Evolutionary conservation across 176 grass and related monocot species (phyloP).

Genomic region (Areca catechu): DNA sequence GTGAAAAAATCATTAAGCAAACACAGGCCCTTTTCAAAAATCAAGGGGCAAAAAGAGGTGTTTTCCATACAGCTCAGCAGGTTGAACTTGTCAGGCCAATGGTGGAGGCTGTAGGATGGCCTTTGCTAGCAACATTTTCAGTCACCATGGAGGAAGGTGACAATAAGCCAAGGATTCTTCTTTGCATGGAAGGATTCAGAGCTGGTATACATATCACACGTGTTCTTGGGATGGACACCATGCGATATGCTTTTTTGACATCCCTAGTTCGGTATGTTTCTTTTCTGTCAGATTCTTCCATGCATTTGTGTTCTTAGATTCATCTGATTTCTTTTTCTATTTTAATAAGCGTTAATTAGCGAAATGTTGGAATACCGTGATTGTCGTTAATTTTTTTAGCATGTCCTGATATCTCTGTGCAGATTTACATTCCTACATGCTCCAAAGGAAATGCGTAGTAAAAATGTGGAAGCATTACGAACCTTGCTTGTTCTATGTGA

Average conservation of each 20-base stretch:
- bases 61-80: constrained; percentile 83
- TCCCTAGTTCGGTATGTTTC: constrained; percentile 72
- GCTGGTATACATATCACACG: constrained; percentile 94
- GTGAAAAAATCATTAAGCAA: constrained; percentile 80
- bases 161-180: constrained; percentile 80
- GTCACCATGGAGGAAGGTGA: constrained; percentile 99
- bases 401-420: constrained; percentile 14
- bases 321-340: neutral
- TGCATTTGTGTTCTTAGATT: no score
- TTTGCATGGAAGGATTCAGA: constrained; percentile 98
- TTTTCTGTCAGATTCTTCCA: no score
- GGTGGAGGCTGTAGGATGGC: constrained; percentile 98
- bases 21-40: constrained; percentile 86
- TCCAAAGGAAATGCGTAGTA: constrained; percentile 97
- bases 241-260: constrained; percentile 99
- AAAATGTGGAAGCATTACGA: constrained; percentile 93
- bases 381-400: neutral
- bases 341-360: no score
- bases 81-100: constrained; percentile 97
- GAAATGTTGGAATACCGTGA: neutral
- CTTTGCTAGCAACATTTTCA: constrained; percentile 95
- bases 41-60: constrained; percentile 72
- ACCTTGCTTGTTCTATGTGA: constrained; percentile 88
- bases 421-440: constrained; percentile 97
- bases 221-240: constrained; percentile 98